Evolutionary conservation across 352 stramenopile species (phyloP), one percentile per base, ranked within the genome.

Genomic region (Phytophthora tentaculata): DNA sequence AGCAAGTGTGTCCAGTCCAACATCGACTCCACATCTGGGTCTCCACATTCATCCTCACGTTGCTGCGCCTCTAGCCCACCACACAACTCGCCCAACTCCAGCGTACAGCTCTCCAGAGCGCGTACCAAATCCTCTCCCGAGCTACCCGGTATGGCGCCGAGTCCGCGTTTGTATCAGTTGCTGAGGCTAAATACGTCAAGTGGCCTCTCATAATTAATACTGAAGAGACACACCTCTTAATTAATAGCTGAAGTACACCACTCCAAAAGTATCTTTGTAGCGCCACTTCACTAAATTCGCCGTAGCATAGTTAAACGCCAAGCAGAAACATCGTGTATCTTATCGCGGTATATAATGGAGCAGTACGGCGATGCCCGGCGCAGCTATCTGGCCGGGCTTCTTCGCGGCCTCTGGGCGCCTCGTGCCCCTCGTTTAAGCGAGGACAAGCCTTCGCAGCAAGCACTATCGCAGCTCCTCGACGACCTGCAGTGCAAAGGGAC

Each of bases 401-500:
- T 95, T 13, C 63, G 77, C 50, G 81, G 82, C 56, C 67, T 95
- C 23, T 95, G 85, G 84, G 74, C 84, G 0, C 79, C 67, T 4
- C 64, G 69, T 20, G 64, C 73, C 10, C 63, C 81, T 17, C 67
- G 68, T 14, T 19, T 92, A 19, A 72, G 68, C 19, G 57, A 61
- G 2, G 67, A 70, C 28, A 83, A 89, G 26, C 29, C 50, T 20
- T 82, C 76, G 0, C 67, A 91, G 10, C 71, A 82, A 6, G 87
- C 87, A 8, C 44, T 95, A 35, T 75, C 57, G 12, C 61, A 69
- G 39, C 95, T 96, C 64, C 71, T 96, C 1, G 86, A 96, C 41
- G 84, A 95, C 19, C 67, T 84, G 9, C 83, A 80, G 41, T 92
- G 81, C 51, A 67, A 53, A 32, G 28, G n/a, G n/a, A n/a, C n/a